These are phyloP conservation scores for Astragalus glycyphyllos DNA, from an alignment of 306 rosid genomes.

Conservation along the genomic window DNA sequence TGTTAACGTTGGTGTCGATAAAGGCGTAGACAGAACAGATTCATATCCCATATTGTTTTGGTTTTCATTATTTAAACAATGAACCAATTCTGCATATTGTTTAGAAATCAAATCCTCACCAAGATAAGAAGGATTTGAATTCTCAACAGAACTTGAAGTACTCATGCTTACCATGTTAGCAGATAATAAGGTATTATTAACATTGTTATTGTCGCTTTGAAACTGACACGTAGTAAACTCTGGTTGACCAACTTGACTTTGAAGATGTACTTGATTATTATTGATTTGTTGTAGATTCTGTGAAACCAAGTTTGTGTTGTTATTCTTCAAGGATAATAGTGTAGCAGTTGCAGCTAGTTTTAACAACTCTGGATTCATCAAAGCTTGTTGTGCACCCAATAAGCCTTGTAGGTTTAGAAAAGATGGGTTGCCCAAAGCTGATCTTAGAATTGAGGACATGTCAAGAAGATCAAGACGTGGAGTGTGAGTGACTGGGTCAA, in stretches of 20 bases:
- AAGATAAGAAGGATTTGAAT: conserved; percentile 39
- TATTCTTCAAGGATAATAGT: conserved; percentile 57
- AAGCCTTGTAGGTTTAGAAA: conserved; percentile 65
- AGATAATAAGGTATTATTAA: conserved; percentile 38
- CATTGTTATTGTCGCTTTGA: conserved; percentile 32
- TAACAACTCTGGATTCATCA: conserved; percentile 66
- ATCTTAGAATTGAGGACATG: conserved; percentile 61
- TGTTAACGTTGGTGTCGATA: conserved; percentile 56
- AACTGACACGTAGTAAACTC: conserved; percentile 38
- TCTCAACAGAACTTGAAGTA: conserved; percentile 28
- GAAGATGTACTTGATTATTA: conserved; percentile 41
- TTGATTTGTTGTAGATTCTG: conserved; percentile 51
- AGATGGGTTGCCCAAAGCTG: conserved; percentile 59
- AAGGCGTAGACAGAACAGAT: conserved; percentile 67
- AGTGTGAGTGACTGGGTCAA: conserved; percentile 90
- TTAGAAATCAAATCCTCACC: conserved; percentile 43
- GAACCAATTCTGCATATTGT: conserved; percentile 45
- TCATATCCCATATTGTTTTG: conserved; percentile 53
- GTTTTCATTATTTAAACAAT: conserved; percentile 41
- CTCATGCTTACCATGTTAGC: conserved; percentile 31
- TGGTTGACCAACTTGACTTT: conserved; percentile 44
- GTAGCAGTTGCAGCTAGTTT: conserved; percentile 60
- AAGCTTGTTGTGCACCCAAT: conserved; percentile 64
- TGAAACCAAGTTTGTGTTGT: conserved; percentile 42
- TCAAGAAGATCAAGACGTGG: conserved; percentile 88